Percentiles rank a stretch among this genome's conserved stretches.
phyloP scores from a whole-genome alignment of 2,329 filamentous ascomycete species.

The Xylaria digitata region DNA sequence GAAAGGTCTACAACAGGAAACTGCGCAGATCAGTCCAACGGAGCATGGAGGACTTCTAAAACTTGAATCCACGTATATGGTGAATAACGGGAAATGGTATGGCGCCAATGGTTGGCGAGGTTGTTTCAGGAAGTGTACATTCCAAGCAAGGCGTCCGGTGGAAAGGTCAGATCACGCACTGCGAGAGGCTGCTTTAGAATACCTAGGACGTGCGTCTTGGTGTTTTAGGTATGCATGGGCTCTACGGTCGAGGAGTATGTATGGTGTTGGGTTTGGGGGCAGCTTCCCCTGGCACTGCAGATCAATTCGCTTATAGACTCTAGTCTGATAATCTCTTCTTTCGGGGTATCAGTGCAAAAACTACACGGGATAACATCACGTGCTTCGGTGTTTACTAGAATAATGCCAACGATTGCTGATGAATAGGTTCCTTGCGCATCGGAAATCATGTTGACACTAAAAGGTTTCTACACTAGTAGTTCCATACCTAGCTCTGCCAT shows the following conservation, averaged over 20 bases:
- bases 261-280: conserved; percentile 17
- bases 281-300: conserved; percentile 23
- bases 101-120: conserved; percentile 21
- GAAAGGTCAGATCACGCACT: conserved; percentile 14
- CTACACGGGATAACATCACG: neutral
- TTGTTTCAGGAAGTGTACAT: conserved; percentile 35
- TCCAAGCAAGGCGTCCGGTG: conserved; percentile 34
- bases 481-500: too few species aligned
- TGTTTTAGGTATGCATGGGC: conserved; percentile 9
- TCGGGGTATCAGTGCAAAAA: neutral
- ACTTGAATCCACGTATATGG: neutral
- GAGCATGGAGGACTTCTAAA: conserved; percentile 68
- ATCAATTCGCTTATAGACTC: conserved; percentile 38
- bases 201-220: conserved; percentile 10
- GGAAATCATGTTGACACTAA: neutral
- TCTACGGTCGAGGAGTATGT: conserved; percentile 1
- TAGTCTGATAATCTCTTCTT: conserved; percentile 45
- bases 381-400: too few species aligned
- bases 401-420: neutral
- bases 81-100: conserved; percentile 23
- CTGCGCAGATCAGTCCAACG: conserved; percentile 81
- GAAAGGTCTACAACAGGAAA: conserved; percentile 85
- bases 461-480: neutral
- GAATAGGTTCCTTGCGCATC: neutral
- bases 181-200: conserved; percentile 21